Conservation (phyloP, 2,329 filamentous ascomycete species). For the Scedosporium boydii region DNA sequence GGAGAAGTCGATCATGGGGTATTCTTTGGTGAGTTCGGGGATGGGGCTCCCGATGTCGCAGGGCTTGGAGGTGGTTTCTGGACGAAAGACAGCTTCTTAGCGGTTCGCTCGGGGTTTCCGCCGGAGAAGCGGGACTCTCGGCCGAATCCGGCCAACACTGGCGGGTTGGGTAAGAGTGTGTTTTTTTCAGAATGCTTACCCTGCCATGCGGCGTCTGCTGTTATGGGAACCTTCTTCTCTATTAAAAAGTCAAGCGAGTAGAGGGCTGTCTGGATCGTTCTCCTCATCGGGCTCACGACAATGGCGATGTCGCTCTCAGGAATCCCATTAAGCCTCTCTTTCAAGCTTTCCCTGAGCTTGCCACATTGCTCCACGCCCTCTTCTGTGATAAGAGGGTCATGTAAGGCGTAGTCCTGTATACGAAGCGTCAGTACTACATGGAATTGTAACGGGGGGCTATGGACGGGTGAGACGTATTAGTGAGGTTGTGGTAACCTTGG, state of each 20-base stretch:
- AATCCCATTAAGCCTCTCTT: constrained; percentile 22
- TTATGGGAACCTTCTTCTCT: constrained; percentile 40
- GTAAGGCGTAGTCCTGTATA: constrained; percentile 36
- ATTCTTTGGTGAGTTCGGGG: constrained; percentile 31
- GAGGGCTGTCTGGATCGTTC: constrained; percentile 55
- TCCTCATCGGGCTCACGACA: constrained; percentile 54
- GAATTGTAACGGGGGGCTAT: neutral
- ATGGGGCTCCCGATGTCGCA: constrained; percentile 53
- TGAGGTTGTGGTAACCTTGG: constrained; percentile 52
- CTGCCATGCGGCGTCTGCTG: constrained; percentile 56
- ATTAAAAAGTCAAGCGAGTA: constrained; percentile 49
- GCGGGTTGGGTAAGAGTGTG: neutral
- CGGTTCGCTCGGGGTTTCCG: neutral
- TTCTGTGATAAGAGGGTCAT: constrained; percentile 40
- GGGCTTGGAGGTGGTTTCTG: constrained; percentile 44
- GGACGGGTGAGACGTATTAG: constrained; percentile 30
- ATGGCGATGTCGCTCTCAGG: constrained; percentile 34
- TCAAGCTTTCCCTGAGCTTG: constrained; percentile 31
- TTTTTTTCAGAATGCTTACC: constrained; percentile 26
- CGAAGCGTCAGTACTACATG: constrained; percentile 15
- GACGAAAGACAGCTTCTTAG: neutral
- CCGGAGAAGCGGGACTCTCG: no score
- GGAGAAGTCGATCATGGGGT: constrained; percentile 47
- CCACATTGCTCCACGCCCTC: constrained; percentile 40
- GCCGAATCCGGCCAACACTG: no score